Evolutionary conservation across 1,284 basidiomycete genomes (phyloP), one percentile per base, ranked within the genome.

Genomic region (Cryptococcus sp.): DNA sequence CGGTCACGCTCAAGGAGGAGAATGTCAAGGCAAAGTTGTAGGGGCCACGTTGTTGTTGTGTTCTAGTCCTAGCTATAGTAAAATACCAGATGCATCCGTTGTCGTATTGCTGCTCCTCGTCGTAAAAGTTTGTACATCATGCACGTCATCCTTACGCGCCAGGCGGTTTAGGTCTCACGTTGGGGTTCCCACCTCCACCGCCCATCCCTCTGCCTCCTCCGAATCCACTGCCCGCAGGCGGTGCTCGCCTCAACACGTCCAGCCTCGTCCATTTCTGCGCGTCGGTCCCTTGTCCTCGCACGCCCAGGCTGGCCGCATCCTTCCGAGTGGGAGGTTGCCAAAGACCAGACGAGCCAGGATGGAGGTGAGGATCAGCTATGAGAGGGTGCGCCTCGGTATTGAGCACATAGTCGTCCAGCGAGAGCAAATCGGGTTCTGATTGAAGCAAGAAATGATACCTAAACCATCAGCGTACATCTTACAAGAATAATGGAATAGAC

Each of bases 351-450:
- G 51, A 57, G 19, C 65, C 70, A 19, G 67, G 65, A 45, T 53
- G 53, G 51, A 65, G 56, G 34, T 48, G 40, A 16, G 60, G 58
- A 47, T 68, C 63, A 31, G 63, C 54, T 39, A 74, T 48, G 43
- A 75, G 54, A 0, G 71, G 71, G 50, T 75, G 73, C 2, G 73
- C 72, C 57, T 75, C 72, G 12, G 77, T 79, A 22, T 77, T 78
- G 48, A 79, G 73, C 28, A 80, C 78, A 56, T 76, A 80, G 56
- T 80, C 75, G 63, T 81, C 79, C 16, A 81, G 69, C n/a, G 74
- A 76, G 26, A 80, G 58, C 19, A 77, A 54, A 36, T 77, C 73
- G 0, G 75, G 77, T 19, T 78, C 76, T 16, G 75, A 75, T 54
- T 80, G 79, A 5, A 76, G 58, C 22, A 76, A 59, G 58, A 68